Evolutionary conservation across 2,329 filamentous ascomycete genomes (phyloP), one percentile per base, ranked within the genome.

Genomic region (Conoideocrella luteorostrata): DNA sequence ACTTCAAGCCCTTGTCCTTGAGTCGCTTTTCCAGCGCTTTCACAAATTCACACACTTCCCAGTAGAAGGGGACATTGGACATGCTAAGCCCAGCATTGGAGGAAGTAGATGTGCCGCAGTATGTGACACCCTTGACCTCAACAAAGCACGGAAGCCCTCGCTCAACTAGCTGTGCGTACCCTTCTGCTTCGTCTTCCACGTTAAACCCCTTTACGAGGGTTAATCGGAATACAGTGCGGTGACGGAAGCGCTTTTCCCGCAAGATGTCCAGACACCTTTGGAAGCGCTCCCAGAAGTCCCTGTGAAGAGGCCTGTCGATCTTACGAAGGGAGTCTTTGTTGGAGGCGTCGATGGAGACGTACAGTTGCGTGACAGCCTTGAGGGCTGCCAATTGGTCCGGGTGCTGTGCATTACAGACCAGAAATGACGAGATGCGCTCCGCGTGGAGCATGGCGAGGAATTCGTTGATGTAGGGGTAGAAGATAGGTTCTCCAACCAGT

Each of bases 121-220:
- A 97, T 1, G 91, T 97, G 29, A 97, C 91, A 43, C 91, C 91
- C 70, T 97, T 97, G 63, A 97, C 78, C 69, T 97, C 91, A 39
- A 97, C 81, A 59, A 97, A 95, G 62, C 88, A 91, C 0, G 91
- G 91, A 18, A 95, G 72, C 1, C 86, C 90, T 52, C 82, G 81
- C 59, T 90, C 86, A 15, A 97, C 86, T 2, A 97, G 80, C 56
- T 88, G 82, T 0, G 91, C 91, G 58, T 98, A 97, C 4, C 91
- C 91, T 51, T 84, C 78, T 5, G 84, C 88, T 64, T 96, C 93
- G 54, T 95, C 90, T 20, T 95, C 91, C 51, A 97, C 81, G 61
- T 98, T 97, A 77, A 98, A 97, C 3, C 90, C 91, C 69, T 97
- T 97, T 60, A 97, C 93, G 2, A 98, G 81, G 0, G 91, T 97